Percentiles rank a stretch among this genome's conserved stretches.
Conservation (phyloP, 257 asterid species). For the Solanum arcanum region DNA sequence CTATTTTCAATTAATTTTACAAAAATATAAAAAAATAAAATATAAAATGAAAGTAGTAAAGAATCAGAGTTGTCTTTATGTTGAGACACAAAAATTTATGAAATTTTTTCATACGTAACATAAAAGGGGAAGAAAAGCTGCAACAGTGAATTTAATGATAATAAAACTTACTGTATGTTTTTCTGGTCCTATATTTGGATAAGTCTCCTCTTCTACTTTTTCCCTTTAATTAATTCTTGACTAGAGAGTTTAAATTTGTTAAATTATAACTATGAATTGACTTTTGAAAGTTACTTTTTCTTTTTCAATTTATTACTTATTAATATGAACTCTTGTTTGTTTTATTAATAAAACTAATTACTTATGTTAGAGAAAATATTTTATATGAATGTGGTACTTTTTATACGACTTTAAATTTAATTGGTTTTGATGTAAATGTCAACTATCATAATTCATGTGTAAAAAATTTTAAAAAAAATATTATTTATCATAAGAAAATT, state of each 20-base stretch:
- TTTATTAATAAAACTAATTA: neutral
- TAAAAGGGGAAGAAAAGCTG: neutral
- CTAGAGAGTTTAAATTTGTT: neutral
- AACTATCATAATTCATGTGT: neutral
- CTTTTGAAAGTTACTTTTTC: neutral
- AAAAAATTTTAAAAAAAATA: no score
- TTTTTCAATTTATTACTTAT: neutral
- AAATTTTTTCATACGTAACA: neutral
- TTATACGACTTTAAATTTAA: neutral
- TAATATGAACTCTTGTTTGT: neutral
- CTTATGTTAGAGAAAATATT: neutral
- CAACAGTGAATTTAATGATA: neutral
- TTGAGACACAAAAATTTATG: neutral
- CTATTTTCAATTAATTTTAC: neutral
- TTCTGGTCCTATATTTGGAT: neutral
- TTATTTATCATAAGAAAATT: neutral
- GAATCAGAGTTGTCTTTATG: neutral
- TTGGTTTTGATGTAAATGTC: neutral
- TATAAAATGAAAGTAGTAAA: neutral
- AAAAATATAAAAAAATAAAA: no score
- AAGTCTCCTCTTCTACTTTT: neutral
- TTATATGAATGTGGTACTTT: neutral
- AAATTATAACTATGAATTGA: neutral
- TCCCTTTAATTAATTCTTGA: neutral
- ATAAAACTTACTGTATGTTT: neutral